These are phyloP conservation scores for Apiospora arundinis DNA, from an alignment of 2,329 filamentous ascomycete genomes.

Conservation along the genomic window DNA sequence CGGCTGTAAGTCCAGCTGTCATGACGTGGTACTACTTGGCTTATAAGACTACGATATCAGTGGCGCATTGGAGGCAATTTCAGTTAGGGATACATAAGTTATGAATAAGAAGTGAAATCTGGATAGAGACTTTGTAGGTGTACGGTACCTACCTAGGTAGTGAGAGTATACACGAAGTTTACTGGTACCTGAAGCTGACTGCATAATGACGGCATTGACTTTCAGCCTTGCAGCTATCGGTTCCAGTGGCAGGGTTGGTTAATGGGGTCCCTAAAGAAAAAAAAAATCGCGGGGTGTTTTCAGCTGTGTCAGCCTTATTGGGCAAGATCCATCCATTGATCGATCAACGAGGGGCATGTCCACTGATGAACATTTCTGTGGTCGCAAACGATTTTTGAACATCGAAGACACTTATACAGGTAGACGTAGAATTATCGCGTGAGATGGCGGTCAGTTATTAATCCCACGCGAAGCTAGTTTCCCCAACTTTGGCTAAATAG, in stretches of 20 bases:
- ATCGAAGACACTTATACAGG: neutral
- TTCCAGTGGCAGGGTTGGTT: neutral
- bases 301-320: constrained; percentile 11
- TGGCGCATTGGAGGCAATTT: neutral
- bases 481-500: neutral
- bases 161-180: neutral
- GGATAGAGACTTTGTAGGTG: neutral
- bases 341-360: constrained; percentile 16
- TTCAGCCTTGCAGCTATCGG: constrained; percentile 17
- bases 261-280: neutral
- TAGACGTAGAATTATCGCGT: neutral
- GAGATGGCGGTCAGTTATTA: constrained; percentile 4
- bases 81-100: neutral
- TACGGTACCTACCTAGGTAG: too few relatives aligned
- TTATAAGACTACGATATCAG: neutral
- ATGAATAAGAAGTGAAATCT: neutral
- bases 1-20: neutral
- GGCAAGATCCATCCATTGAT: constrained; percentile 9
- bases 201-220: constrained; percentile 17
- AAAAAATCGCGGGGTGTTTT: neutral
- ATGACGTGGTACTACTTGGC: neutral
- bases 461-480: neutral
- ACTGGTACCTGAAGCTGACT: neutral
- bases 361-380: neutral
- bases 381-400: constrained; percentile 10